Evolutionary conservation across 1,139 yeast species (phyloP).

Genomic region (Arxiozyma heterogenica): DNA sequence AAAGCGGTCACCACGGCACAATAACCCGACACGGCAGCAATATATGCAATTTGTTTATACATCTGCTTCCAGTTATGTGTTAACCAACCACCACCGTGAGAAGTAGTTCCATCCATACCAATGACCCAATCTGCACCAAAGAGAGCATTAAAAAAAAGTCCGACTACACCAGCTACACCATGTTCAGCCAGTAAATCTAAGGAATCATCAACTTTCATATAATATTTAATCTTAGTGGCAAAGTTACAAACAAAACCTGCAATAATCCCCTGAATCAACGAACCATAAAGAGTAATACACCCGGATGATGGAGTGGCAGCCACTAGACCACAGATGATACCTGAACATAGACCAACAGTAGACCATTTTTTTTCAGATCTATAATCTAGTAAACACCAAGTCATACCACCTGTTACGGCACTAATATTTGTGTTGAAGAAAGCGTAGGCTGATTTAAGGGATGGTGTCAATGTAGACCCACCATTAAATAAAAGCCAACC

Average conservation of each 20-base stretch:
- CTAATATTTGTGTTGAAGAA: constrained; percentile 86
- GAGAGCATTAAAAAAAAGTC: constrained; percentile 76
- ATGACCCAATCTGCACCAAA: constrained; percentile 83
- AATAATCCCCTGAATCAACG: constrained; percentile 71
- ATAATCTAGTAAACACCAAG: constrained; percentile 88
- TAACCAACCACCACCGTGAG: constrained; percentile 86
- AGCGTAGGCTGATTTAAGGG: constrained; percentile 46
- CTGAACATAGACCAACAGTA: constrained; percentile 91
- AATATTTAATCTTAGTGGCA: constrained; percentile 77
- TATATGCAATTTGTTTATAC: constrained; percentile 80
- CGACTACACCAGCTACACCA: constrained; percentile 91
- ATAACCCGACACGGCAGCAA: constrained; percentile 66
- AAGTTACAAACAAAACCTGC: constrained; percentile 84
- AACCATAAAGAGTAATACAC: constrained; percentile 83
- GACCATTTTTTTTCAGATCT: constrained; percentile 86
- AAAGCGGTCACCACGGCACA: constrained; percentile 70
- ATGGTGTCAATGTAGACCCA: constrained; percentile 60
- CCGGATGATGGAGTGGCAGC: constrained; percentile 97
- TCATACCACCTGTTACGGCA: constrained; percentile 83
- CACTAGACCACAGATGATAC: constrained; percentile 87
- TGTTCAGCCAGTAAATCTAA: constrained; percentile 96
- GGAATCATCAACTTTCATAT: constrained; percentile 79
- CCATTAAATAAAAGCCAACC: constrained; percentile 92
- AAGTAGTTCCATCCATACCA: constrained; percentile 79
- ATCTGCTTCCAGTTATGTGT: constrained; percentile 85